These are phyloP conservation scores for Calonectria fujianensis DNA, from an alignment of 2,329 filamentous ascomycete genomes.

Conservation along the genomic window DNA sequence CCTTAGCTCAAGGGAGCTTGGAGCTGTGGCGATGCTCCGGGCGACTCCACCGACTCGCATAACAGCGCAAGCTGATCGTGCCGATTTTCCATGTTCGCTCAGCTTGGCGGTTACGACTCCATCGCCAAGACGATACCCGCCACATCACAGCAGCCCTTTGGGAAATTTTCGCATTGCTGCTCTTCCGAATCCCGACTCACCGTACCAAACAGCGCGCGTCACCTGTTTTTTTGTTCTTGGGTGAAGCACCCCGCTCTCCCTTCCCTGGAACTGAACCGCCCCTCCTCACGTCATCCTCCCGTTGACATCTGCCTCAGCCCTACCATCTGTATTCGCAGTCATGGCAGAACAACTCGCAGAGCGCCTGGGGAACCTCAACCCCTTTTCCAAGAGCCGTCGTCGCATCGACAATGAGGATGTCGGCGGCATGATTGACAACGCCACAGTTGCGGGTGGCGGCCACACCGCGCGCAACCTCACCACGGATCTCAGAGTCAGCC, in stretches of 20 bases:
- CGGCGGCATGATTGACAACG: slow-evolving; percentile 58
- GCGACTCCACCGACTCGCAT: slow-evolving; percentile 47
- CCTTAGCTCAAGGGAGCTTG: slow-evolving; percentile 23
- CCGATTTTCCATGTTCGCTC: slow-evolving; percentile 16
- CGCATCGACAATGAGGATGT: slow-evolving; percentile 59
- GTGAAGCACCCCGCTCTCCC: slow-evolving; percentile 32
- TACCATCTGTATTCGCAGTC: slow-evolving; percentile 21
- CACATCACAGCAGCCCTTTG: neutral
- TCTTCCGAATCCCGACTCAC: slow-evolving; percentile 1
- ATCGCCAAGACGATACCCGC: slow-evolving; percentile 30
- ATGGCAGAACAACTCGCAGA: slow-evolving; percentile 55
- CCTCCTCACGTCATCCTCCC: slow-evolving; percentile 43
- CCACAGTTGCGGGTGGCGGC: slow-evolving; percentile 76
- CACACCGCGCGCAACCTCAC: slow-evolving; percentile 71
- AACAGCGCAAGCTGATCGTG: slow-evolving; percentile 32
- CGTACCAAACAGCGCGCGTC: slow-evolving; percentile 12
- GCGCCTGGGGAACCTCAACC: slow-evolving; percentile 57
- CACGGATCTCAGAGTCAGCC: slow-evolving; percentile 75
- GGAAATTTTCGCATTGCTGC: slow-evolving; percentile 11
- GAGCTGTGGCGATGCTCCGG: slow-evolving; percentile 47
- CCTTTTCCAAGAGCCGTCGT: slow-evolving; percentile 53
- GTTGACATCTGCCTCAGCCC: slow-evolving; percentile 30
- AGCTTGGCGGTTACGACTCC: slow-evolving; percentile 30
- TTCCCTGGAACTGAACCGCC: slow-evolving; percentile 35
- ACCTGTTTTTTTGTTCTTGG: slow-evolving; percentile 22